Evolutionary conservation across 768 basidiomycete species (phyloP), one percentile per base, ranked within the genome.

Genomic region (Chalciporus chontae): DNA sequence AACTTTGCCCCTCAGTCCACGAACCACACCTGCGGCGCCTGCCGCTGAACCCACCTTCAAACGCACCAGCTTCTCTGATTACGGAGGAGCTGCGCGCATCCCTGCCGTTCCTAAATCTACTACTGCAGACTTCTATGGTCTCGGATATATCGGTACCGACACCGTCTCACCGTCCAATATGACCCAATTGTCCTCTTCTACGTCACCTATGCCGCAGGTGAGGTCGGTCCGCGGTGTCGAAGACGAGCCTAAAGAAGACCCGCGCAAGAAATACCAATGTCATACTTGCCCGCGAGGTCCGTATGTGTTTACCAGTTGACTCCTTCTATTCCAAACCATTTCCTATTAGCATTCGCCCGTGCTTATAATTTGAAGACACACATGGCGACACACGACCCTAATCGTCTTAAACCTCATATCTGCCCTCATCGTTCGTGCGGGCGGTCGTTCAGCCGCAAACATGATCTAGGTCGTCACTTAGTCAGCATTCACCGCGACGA

Each of bases 291-390:
- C 85, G 17, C 75, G 89, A 72, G 81, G 89, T 90, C 52, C 1
- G 68, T 53, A 34, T 50, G 14, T 26, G 39, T 37, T 48, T 13
- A 15, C 34, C 21, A 4, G 10, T 23, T 26, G 4, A 17, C 9
- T 1, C n/a, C 4, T 18, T 23, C 24, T 36, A 34, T 40, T 3
- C 50, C 21, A 68, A 29, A 59, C 17, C 7, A 6, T 8, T 1
- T 26, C 26, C 34, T 54, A 26, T 6, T 51, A 88, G 94, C 88
- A 1, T 97, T 97, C 59, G 94, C 93, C 10, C 77, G 94, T 23
- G 92, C 92, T 3, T 96, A 90, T 70, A 97, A 97, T 61, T 71
- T 97, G 50, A 97, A 97, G 74, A 94, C 94, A 0, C 94, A 96
- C 68, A 84, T 90, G 79, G 87, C 87, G 21, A 97, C 94, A 4